A percentile compares a stretch with the other conserved stretches of the same genome.
Conservation (phyloP, 2,329 filamentous ascomycete genomes). For the Pseudodiploospora longispora region DNA sequence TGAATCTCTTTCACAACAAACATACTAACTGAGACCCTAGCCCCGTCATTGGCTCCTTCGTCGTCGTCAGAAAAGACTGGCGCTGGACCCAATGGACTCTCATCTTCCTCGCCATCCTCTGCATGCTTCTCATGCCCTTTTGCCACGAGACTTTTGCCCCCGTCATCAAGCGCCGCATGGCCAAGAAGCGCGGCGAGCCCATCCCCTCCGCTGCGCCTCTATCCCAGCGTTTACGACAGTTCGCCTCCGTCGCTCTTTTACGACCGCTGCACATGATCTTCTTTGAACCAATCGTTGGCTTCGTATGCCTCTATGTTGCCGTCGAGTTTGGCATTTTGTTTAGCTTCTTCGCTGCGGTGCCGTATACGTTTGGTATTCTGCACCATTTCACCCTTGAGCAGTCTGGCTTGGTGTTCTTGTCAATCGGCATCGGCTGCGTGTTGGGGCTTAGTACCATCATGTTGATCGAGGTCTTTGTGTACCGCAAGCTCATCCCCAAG, state of each 20-base stretch:
- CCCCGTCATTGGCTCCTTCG: constrained; percentile 41
- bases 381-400: constrained; percentile 38
- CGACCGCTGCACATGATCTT: constrained; percentile 51
- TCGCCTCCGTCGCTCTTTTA: constrained; percentile 35
- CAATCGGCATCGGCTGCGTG: constrained; percentile 36
- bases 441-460: constrained; percentile 33
- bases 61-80: constrained; percentile 38
- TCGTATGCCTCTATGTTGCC: constrained; percentile 42
- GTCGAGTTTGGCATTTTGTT: constrained; percentile 45
- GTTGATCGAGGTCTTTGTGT: constrained; percentile 34
- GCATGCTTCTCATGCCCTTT: constrained; percentile 27
- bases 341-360: constrained; percentile 43
- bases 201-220: constrained; percentile 17
- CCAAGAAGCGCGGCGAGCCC: constrained; percentile 25
- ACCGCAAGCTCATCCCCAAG: constrained; percentile 26
- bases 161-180: constrained; percentile 32
- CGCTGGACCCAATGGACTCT: constrained; percentile 46
- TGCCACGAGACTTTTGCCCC: constrained; percentile 52
- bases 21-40: constrained; percentile 15
- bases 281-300: constrained; percentile 55
- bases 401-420: constrained; percentile 36
- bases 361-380: constrained; percentile 36
- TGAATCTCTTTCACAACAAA: too few species aligned
- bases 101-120: constrained; percentile 35
- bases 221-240: constrained; percentile 18